Evolutionary conservation across 495 filamentous ascomycete species (phyloP).

Genomic region (Penicillium angulare): DNA sequence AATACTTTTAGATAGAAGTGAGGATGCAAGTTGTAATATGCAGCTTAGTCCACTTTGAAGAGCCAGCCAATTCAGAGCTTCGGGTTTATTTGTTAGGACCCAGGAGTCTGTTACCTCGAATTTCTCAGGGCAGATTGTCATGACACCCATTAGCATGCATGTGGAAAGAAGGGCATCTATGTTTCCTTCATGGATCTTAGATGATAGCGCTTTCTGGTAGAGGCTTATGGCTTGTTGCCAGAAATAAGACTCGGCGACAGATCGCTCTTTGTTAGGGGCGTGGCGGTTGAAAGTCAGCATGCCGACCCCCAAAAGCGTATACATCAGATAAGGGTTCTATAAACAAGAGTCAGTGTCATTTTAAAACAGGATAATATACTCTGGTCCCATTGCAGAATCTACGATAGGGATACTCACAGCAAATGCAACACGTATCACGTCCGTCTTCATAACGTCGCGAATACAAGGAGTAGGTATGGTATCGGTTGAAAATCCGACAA

Average conservation of each 20-base stretch:
- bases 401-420: constrained; percentile 24
- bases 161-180: constrained; percentile 39
- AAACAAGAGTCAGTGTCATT: constrained; percentile 1
- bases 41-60: constrained; percentile 39
- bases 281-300: constrained; percentile 39
- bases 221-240: constrained; percentile 37
- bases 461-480: constrained; percentile 29
- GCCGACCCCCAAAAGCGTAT: constrained; percentile 40
- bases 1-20: constrained; percentile 34
- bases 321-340: constrained; percentile 44
- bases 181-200: constrained; percentile 26
- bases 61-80: constrained; percentile 42
- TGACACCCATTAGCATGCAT: constrained; percentile 39
- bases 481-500: constrained; percentile 29
- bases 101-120: constrained; percentile 40
- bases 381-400: neutral
- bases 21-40: constrained; percentile 27
- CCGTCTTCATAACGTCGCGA: constrained; percentile 33
- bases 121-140: constrained; percentile 35
- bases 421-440: constrained; percentile 40
- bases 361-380: neutral
- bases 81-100: constrained; percentile 35
- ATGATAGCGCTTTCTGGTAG: constrained; percentile 26
- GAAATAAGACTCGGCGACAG: constrained; percentile 39
- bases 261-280: constrained; percentile 22